Base-by-base conservation (phyloP, 2,329 filamentous ascomycete species). In the Fusarium pininemorale region DNA sequence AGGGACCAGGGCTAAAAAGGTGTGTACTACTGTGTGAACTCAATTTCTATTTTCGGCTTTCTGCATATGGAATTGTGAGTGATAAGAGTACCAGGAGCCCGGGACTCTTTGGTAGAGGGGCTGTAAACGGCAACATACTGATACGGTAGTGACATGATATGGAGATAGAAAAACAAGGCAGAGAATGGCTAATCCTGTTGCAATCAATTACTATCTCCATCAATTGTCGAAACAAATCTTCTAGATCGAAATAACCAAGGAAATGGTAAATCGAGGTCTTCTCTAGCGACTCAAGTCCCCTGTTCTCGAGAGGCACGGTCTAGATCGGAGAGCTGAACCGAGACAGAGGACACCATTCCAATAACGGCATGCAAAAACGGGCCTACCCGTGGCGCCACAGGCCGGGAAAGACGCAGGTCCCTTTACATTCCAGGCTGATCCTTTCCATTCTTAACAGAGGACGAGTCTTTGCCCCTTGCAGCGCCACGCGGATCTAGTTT, bases 391-490 rank as follows among this genome's bases (percentile, higher is more conserved):
- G 26, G 35, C 44, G 47, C 45, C n/a, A 60, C 60, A 26, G 6
- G n/a, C 22, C 15, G 20, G 32, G 15, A 26, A 32, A 22, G 18
- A 39, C 22, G 24, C 39, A 28, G 15, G 28, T 26, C n/a, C 24
- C 2, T 44, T 11, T 22, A 18, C 64, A 66, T 66, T 67, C 62
- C 62, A 35, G 32, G 18, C 30, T 13, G 44, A 66, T 66, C 62
- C 12, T 32, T 67, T 67, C 64, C 51, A 28, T 58, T 44, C 39
- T 67, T 22, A 20, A 47, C 18, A 5, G 18, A 20, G 44, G 35
- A 48, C 16, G 16, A 28, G 55, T n/a, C 44, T 54, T 41, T 26
- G 26, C 37, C 57, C 47, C 37, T 60, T 51, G 18, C 42, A 58
- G 41, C 18, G 11, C 41, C 30, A 39, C 26, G 45, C 42, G 35